A percentile compares a stretch with the other conserved stretches of the same genome.
Conservation (phyloP, 768 basidiomycete genomes). For the Agaricus subrufescens region DNA sequence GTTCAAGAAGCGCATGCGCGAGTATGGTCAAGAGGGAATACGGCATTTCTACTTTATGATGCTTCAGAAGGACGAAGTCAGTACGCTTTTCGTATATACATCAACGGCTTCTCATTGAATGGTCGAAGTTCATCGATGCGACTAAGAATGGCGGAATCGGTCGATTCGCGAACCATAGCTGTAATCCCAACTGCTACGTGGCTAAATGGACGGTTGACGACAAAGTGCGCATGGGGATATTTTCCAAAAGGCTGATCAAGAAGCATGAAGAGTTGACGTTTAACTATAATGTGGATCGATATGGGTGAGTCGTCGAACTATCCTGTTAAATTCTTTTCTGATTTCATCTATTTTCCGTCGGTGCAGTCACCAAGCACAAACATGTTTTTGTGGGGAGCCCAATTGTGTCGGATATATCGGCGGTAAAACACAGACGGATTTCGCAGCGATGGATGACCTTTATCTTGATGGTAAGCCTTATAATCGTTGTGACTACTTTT, state of each 20-base stretch:
- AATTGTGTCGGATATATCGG: conserved; percentile 96
- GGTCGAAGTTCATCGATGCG: conserved; percentile 86
- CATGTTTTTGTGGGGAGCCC: conserved; percentile 91
- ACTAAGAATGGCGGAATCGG: conserved; percentile 96
- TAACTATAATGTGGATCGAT: conserved; percentile 99
- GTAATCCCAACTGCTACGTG: conserved; percentile 95
- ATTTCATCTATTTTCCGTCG: neutral
- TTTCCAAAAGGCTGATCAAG: conserved; percentile 76
- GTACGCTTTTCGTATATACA: conserved; percentile 16
- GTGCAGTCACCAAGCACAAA: conserved; percentile 87
- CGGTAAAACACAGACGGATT: conserved; percentile 97
- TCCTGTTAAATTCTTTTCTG: neutral
- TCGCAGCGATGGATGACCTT: conserved; percentile 91
- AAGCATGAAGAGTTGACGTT: conserved; percentile 91
- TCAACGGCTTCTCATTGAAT: neutral
- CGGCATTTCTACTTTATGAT: conserved; percentile 99
- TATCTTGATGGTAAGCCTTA: conserved; percentile 76
- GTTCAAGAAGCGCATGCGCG: conserved; percentile 91
- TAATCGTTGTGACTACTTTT: neutral
- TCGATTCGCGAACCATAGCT: conserved; percentile 97
- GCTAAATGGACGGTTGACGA: conserved; percentile 95
- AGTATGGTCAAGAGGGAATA: conserved; percentile 90
- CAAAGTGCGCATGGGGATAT: conserved; percentile 95
- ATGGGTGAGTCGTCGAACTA: conserved; percentile 61
- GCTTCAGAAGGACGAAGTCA: conserved; percentile 94